Percentiles rank a stretch among this genome's conserved stretches.
Conservation (phyloP, 768 basidiomycete genomes). For the Austroboletus eburneus region DNA sequence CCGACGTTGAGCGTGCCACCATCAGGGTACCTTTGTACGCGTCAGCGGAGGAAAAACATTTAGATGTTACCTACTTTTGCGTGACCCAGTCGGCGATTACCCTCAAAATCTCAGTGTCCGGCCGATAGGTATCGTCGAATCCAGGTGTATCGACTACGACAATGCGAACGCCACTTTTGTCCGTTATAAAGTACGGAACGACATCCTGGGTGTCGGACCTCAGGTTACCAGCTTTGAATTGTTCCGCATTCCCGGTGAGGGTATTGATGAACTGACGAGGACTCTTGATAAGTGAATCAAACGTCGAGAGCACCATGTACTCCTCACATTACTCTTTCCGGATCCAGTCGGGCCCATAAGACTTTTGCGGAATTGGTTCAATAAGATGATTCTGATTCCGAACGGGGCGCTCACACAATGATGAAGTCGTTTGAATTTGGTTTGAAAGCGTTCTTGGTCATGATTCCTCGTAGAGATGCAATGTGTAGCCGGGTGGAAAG, state of each 20-base stretch:
- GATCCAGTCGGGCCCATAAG: slow-evolving; percentile 26
- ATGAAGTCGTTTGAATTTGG: slow-evolving; percentile 6
- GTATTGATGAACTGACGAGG: slow-evolving; percentile 11
- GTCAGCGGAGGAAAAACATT: neutral
- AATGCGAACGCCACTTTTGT: neutral
- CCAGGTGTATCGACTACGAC: slow-evolving; percentile 20
- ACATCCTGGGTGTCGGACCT: slow-evolving; percentile 10
- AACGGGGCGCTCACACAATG: slow-evolving; percentile 10
- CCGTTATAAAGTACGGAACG: neutral
- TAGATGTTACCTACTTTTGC: slow-evolving; percentile 8
- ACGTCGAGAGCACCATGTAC: neutral
- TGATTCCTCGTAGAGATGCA: neutral
- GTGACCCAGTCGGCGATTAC: slow-evolving; percentile 17
- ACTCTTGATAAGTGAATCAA: neutral
- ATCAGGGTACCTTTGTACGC: slow-evolving; percentile 7
- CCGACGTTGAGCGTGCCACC: slow-evolving; percentile 8
- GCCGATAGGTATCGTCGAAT: slow-evolving; percentile 18
- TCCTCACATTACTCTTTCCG: slow-evolving; percentile 20
- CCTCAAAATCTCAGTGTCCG: slow-evolving; percentile 9
- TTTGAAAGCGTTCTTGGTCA: slow-evolving; percentile 1
- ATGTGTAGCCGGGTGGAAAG: neutral
- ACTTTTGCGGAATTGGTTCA: neutral
- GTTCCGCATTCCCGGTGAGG: slow-evolving; percentile 4
- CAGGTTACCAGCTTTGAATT: neutral
- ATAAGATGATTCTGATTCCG: neutral